These are phyloP conservation scores for Xerocomellus chrysenteron DNA, from an alignment of 768 basidiomycete genomes.

Conservation along the genomic window DNA sequence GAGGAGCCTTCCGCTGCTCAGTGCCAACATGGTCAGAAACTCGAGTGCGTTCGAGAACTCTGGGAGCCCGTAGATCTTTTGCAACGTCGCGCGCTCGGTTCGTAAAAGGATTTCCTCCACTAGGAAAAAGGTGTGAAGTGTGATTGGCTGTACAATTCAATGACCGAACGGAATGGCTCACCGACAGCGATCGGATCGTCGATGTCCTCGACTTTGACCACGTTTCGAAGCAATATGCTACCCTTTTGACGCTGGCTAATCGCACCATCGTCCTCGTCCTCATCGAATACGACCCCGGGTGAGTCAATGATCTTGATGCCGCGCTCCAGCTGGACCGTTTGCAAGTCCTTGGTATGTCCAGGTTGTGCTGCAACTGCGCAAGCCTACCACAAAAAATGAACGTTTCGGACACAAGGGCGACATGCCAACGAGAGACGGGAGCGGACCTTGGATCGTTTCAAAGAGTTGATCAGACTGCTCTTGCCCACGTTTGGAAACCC, in stretches of 20 bases:
- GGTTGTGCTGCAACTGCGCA: slow-evolving; percentile 94
- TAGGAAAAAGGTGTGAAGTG: slow-evolving; percentile 25
- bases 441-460: slow-evolving; percentile 77
- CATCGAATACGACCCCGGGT: slow-evolving; percentile 96
- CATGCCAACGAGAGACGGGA: background rate
- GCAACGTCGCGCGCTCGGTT: slow-evolving; percentile 67
- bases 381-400: slow-evolving; percentile 43
- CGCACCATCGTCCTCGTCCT: slow-evolving; percentile 55
- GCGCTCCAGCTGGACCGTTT: slow-evolving; percentile 89
- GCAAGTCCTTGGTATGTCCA: slow-evolving; percentile 90
- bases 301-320: slow-evolving; percentile 93
- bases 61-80: slow-evolving; percentile 84
- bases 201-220: slow-evolving; percentile 86
- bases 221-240: slow-evolving; percentile 80
- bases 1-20: slow-evolving; percentile 77
- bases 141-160: background rate
- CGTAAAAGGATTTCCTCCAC: slow-evolving; percentile 85
- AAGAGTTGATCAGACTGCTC: slow-evolving; percentile 88
- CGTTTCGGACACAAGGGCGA: background rate
- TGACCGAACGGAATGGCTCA: slow-evolving; percentile 35
- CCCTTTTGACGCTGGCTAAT: slow-evolving; percentile 45
- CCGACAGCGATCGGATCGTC: slow-evolving; percentile 89
- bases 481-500: slow-evolving; percentile 99
- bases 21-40: slow-evolving; percentile 87
- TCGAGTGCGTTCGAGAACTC: slow-evolving; percentile 69